These are phyloP conservation scores for Aspergillus caelatus DNA, from an alignment of 2,329 filamentous ascomycete species.

Conservation along the genomic window DNA sequence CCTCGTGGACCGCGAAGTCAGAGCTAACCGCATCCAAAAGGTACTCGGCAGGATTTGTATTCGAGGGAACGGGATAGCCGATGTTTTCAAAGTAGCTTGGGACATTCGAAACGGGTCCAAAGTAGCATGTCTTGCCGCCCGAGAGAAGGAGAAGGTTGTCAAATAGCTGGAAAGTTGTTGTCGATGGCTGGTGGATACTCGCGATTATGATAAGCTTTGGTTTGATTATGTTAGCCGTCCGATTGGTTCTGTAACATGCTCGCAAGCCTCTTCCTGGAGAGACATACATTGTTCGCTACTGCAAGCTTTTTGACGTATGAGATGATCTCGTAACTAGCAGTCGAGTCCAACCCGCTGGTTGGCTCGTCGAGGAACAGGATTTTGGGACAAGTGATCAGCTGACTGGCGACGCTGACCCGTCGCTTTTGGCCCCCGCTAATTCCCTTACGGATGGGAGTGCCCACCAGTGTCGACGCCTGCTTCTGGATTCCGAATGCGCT, in stretches of 20 bases:
- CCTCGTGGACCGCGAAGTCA: constrained; percentile 65
- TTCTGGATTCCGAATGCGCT: constrained; percentile 71
- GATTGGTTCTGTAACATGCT: background rate
- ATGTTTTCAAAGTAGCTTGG: constrained; percentile 65
- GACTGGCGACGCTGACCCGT: constrained; percentile 75
- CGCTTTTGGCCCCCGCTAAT: constrained; percentile 85
- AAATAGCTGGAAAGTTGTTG: constrained; percentile 76
- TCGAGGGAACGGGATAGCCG: constrained; percentile 65
- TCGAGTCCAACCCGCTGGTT: constrained; percentile 80
- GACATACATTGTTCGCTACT: constrained; percentile 63
- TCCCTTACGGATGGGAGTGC: constrained; percentile 80
- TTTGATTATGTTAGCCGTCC: background rate
- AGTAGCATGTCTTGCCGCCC: constrained; percentile 71
- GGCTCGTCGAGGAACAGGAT: constrained; percentile 84
- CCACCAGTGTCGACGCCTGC: constrained; percentile 73
- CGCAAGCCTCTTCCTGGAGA: background rate
- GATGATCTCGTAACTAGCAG: constrained; percentile 75
- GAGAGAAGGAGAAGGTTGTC: constrained; percentile 78
- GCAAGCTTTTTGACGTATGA: constrained; percentile 70
- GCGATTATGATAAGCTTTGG: constrained; percentile 70
- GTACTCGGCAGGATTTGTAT: constrained; percentile 80
- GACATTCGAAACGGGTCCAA: constrained; percentile 63
- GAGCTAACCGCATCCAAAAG: constrained; percentile 77
- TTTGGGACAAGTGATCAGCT: constrained; percentile 78
- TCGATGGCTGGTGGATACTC: constrained; percentile 84